Conservation (phyloP, 2,329 filamentous ascomycete species). For the Cryphonectria japonica region DNA sequence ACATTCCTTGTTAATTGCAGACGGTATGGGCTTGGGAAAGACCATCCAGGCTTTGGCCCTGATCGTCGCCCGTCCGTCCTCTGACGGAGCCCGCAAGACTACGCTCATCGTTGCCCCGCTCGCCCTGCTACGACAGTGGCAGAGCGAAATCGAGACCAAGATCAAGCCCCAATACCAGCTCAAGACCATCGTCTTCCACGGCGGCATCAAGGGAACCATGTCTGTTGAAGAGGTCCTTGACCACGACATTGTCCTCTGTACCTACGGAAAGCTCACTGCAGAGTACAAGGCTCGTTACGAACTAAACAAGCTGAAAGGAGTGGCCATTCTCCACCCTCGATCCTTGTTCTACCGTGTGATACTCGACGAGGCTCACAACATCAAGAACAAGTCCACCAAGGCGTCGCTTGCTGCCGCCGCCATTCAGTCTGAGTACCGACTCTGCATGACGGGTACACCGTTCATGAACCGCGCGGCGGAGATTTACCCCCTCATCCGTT, state of each 20-base stretch:
- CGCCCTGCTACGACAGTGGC: slow-evolving; percentile 92
- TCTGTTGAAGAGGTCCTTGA: slow-evolving; percentile 4
- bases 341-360: slow-evolving; percentile 23
- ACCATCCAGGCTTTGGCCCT: slow-evolving; percentile 84
- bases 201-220: slow-evolving; percentile 27
- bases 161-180: slow-evolving; percentile 35
- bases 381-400: slow-evolving; percentile 20
- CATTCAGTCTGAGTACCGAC: slow-evolving; percentile 11
- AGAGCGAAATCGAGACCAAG: slow-evolving; percentile 67
- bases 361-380: slow-evolving; percentile 27
- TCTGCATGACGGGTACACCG: slow-evolving; percentile 27
- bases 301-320: neutral
- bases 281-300: slow-evolving; percentile 14
- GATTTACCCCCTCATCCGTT: slow-evolving; percentile 34
- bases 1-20: slow-evolving; percentile 45
- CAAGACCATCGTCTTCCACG: slow-evolving; percentile 36
- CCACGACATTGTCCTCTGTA: slow-evolving; percentile 25
- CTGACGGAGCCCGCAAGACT: slow-evolving; percentile 50
- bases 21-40: slow-evolving; percentile 93
- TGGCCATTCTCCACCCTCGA: slow-evolving; percentile 33
- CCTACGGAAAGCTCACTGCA: slow-evolving; percentile 21
- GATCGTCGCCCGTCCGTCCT: slow-evolving; percentile 58
- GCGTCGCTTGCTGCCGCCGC: slow-evolving; percentile 16
- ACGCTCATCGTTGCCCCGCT: slow-evolving; percentile 83
- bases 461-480: slow-evolving; percentile 25